These are phyloP conservation scores for Phytophthora niederhauseri DNA, from an alignment of 352 stramenopile species.

Conservation along the genomic window DNA sequence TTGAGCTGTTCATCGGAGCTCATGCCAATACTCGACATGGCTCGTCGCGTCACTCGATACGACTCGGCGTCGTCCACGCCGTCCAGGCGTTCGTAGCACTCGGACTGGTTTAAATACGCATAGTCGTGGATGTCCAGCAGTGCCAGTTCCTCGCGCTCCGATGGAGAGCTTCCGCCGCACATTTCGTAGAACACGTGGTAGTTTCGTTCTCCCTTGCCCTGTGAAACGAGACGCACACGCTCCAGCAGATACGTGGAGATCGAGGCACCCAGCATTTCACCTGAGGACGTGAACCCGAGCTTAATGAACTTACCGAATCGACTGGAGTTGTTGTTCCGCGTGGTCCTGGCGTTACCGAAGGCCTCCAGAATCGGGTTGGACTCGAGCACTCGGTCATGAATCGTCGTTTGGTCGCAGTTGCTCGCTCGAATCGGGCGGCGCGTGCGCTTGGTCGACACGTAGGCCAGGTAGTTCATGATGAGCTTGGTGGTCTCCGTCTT, in stretches of 20 bases:
- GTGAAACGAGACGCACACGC: constrained; percentile 94
- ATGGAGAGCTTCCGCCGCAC: constrained; percentile 68
- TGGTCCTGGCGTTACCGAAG: constrained; percentile 95
- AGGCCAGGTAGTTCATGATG: constrained; percentile 97
- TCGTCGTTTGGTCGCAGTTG: constrained; percentile 51
- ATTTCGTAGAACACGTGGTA: constrained; percentile 99
- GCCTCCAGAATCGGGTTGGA: constrained; percentile 96
- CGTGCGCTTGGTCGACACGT: constrained; percentile 65
- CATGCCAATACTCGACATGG: constrained; percentile 90
- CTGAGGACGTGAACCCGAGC: constrained; percentile 82
- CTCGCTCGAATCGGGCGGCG: constrained; percentile 28
- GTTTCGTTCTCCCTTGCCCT: constrained; percentile 95
- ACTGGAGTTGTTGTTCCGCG: constrained; percentile 97
- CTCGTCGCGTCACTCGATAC: constrained; percentile 70
- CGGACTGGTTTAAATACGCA: constrained; percentile 87
- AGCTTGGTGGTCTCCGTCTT: constrained; percentile 98
- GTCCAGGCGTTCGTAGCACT: constrained; percentile 74
- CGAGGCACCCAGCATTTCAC: constrained; percentile 80
- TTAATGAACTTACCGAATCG: constrained; percentile 98
- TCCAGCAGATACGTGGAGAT: constrained; percentile 96
- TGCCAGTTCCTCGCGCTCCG: constrained; percentile 55
- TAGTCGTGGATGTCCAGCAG: constrained; percentile 65
- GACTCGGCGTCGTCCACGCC: constrained; percentile 82
- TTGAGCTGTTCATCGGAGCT: constrained; percentile 71
- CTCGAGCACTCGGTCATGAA: constrained; percentile 92